Base-by-base conservation (phyloP, 2,329 filamentous ascomycete species). In the Truncatella angustata region DNA sequence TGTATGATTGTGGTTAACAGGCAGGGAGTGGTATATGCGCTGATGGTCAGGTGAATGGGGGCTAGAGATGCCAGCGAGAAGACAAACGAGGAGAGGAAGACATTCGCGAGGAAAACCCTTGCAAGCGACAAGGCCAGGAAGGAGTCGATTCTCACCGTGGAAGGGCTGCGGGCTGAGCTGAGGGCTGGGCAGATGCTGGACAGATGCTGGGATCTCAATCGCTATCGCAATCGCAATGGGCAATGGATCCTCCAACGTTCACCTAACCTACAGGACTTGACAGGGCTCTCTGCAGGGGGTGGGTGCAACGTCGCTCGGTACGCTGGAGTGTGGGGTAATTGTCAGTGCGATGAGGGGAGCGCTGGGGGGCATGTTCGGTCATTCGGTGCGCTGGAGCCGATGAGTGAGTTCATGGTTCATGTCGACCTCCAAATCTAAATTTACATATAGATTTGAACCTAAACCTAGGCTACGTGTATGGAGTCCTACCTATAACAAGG, bases 281-380 rank as follows among this genome's bases (percentile, higher is more conserved):
- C n/a, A n/a, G n/a, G n/a, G n/a, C n/a, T n/a, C n/a, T n/a, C n/a
- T n/a, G n/a, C n/a, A 24, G 34, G 34, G 46, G 32, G 23, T 23
- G 24, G 23, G 7, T 28, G 20, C 34, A 40, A 21, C 5, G 18
- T 12, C 23, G 46, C 34, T 39, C 26, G 46, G 34, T 26, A 32
- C n/a, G 36, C 47, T 36, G 36, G n/a, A 50, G 47, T 50, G 47
- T 42, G 47, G 47, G 47, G 47, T 50, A 50, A 18, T 5, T 10
- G 40, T 5, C 12, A 20, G 10, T 43, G 16, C 16, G 45, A 49
- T 24, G 45, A 49, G 45, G 45, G 45, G 45, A 49, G 30, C 21
- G 16, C 16, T 16, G 23, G 23, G 40, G 40, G 40, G 40, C 40
- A 44, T 16, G 40, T 28, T 23, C 40, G 40, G 40, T n/a, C 40